Conservation (phyloP, 352 stramenopile genomes). For the Phytopythium litorale region DNA sequence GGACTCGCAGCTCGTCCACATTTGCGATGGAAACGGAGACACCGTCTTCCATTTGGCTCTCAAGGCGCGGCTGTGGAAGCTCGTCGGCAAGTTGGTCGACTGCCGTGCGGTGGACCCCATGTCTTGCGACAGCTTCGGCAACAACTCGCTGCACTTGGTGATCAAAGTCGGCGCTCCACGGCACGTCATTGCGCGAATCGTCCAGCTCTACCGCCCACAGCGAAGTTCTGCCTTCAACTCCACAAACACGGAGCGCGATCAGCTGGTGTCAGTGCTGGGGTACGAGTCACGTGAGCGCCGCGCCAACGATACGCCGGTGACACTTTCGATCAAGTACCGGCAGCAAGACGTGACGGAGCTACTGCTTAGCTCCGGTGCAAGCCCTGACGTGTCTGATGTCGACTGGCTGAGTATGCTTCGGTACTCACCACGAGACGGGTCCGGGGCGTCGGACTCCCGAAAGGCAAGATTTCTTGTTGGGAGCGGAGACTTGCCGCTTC, state of each 20-base stretch:
- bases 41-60: conserved; percentile 59
- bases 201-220: conserved; percentile 38
- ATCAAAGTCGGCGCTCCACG: conserved; percentile 59
- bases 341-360: conserved; percentile 51
- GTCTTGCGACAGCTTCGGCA: conserved; percentile 39
- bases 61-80: conserved; percentile 50
- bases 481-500: conserved; percentile 40
- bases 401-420: conserved; percentile 16
- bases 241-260: conserved; percentile 10
- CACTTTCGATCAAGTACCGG: conserved; percentile 45
- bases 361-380: conserved; percentile 36
- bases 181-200: conserved; percentile 32
- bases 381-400: conserved; percentile 18
- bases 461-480: conserved; percentile 1
- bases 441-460: background rate
- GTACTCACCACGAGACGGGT: background rate
- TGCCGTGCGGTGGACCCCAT: conserved; percentile 38
- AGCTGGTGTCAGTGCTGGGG: conserved; percentile 19
- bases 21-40: conserved; percentile 44
- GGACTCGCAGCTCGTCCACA: conserved; percentile 15
- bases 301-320: conserved; percentile 54
- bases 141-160: conserved; percentile 56
- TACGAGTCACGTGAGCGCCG: conserved; percentile 29
- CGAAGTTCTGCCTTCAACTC: conserved; percentile 15
- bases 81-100: conserved; percentile 49